A percentile compares a stretch with the other conserved stretches of the same genome.
phyloP scores from a whole-genome alignment of 2,329 filamentous ascomycete genomes.

The Botrytis elliptica region DNA sequence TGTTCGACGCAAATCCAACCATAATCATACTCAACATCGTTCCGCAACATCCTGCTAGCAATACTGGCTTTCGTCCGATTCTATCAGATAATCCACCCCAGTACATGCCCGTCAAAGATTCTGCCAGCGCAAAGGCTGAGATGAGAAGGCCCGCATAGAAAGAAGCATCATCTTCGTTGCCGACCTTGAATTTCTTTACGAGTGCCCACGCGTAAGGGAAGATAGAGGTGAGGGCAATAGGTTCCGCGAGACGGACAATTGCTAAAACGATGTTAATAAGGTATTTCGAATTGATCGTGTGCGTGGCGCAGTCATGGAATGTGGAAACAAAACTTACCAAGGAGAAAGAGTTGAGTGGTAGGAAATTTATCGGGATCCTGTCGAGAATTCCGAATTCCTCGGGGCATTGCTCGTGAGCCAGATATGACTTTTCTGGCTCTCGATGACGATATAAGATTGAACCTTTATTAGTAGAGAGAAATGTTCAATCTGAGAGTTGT shows the following conservation, averaged over 20 bases:
- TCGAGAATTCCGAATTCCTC: conserved; percentile 38
- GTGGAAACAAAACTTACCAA: conserved; percentile 58
- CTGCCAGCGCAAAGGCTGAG: conserved; percentile 78
- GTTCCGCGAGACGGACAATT: conserved; percentile 88
- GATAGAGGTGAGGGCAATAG: conserved; percentile 88
- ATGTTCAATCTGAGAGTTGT: background rate
- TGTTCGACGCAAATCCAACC: conserved; percentile 78
- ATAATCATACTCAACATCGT: conserved; percentile 81
- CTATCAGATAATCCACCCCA: conserved; percentile 84
- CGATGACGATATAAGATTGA: background rate
- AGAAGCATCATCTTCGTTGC: conserved; percentile 71
- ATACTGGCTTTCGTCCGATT: conserved; percentile 79
- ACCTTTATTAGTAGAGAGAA: background rate
- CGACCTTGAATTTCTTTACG: conserved; percentile 72
- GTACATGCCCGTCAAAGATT: conserved; percentile 81
- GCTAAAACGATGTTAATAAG: conserved; percentile 50
- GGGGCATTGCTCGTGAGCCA: conserved; percentile 31
- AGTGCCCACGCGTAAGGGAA: conserved; percentile 89
- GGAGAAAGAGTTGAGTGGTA: conserved; percentile 75
- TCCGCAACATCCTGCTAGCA: conserved; percentile 76
- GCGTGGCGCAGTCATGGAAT: conserved; percentile 16
- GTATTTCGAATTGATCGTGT: background rate
- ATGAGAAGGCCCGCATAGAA: conserved; percentile 88
- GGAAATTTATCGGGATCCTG: conserved; percentile 75
- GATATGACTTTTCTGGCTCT: conserved; percentile 30